phyloP scores from a whole-genome alignment of 176 grass and related monocot genomes.

The Elaeis guineensis region DNA sequence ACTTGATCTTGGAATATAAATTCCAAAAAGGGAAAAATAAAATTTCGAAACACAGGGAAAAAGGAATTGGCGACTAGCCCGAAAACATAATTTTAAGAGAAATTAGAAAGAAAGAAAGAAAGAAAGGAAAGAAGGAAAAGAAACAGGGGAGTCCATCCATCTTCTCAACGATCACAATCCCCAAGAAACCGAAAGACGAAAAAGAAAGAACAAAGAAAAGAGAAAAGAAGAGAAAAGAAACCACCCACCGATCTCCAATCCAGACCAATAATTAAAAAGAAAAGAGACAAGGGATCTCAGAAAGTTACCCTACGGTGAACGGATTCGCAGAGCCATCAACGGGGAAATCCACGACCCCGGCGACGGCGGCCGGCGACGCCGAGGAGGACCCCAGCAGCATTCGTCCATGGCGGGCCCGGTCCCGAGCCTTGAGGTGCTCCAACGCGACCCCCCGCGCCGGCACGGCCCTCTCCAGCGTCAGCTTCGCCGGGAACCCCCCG shows the following conservation, averaged over 20 bases:
- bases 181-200: too few relatives aligned
- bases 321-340: constrained; percentile 89
- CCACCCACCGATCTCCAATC: too few relatives aligned
- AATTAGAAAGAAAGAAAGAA: neutral
- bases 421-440: constrained; percentile 59
- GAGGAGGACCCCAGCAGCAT: constrained; percentile 24
- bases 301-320: constrained; percentile 69
- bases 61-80: neutral
- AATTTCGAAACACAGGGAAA: neutral
- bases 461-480: constrained; percentile 68
- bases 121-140: neutral
- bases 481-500: constrained; percentile 22
- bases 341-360: constrained; percentile 80
- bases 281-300: too few relatives aligned
- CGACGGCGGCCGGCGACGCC: constrained; percentile 13
- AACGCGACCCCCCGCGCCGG: constrained; percentile 42
- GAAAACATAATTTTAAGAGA: neutral
- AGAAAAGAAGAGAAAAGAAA: too few relatives aligned
- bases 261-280: too few relatives aligned
- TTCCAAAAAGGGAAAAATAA: neutral
- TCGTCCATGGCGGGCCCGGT: constrained; percentile 47
- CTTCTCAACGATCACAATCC: too few relatives aligned
- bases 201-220: too few relatives aligned
- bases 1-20: constrained; percentile 4
- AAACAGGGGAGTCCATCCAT: too few relatives aligned